A percentile compares a stretch with the other conserved stretches of the same genome.
Evolutionary conservation across 2,329 filamentous ascomycete species (phyloP).

Genomic region (Leptographium procerum): DNA sequence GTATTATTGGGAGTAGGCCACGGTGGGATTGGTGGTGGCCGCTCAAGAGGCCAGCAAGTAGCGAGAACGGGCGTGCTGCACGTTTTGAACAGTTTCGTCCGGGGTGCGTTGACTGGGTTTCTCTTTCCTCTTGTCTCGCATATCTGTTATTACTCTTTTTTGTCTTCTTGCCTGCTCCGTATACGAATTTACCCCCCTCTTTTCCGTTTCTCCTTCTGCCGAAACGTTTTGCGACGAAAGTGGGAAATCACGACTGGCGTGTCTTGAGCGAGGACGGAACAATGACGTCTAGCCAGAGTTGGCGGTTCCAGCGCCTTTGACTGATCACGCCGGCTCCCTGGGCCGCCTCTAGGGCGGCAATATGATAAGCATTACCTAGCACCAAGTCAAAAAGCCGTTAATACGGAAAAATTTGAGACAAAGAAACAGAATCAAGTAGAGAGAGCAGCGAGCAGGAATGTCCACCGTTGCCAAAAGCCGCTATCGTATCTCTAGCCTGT

Average conservation of each 20-base stretch:
- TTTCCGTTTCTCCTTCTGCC: not conserved
- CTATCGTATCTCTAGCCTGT: no score
- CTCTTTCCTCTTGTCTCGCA: not conserved
- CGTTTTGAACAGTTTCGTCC: not conserved
- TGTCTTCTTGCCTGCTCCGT: not conserved
- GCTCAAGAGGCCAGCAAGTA: not conserved
- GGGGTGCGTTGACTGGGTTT: not conserved
- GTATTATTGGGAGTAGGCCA: not conserved
- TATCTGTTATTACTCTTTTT: not conserved
- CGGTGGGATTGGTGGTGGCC: not conserved
- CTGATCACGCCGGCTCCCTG: not conserved
- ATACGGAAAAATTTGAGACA: not conserved
- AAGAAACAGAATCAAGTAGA: not conserved
- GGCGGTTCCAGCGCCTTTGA: not conserved
- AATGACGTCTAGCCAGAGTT: not conserved
- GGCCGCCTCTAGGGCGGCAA: not conserved
- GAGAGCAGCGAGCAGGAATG: not conserved
- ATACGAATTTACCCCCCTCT: not conserved
- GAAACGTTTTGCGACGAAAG: not conserved
- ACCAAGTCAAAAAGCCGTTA: not conserved
- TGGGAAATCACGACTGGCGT: not conserved
- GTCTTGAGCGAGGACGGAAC: not conserved
- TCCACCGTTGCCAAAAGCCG: not conserved
- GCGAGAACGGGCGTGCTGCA: not conserved
- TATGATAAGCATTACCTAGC: not conserved